Evolutionary conservation across 805 yeast species (phyloP), one percentile per base, ranked within the genome.

Genomic region (Metschnikowia peoriensis): DNA sequence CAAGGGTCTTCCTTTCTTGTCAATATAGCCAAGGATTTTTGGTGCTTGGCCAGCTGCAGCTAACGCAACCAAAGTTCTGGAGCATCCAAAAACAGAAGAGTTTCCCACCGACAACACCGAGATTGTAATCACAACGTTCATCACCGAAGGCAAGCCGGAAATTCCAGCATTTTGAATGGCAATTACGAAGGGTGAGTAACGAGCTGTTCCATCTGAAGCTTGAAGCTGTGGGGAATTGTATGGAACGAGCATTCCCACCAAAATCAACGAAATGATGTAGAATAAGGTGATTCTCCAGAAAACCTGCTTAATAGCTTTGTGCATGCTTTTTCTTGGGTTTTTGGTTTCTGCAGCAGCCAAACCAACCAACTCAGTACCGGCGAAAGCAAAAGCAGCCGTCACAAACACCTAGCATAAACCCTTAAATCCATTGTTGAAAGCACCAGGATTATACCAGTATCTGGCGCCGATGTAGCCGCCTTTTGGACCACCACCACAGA

Each of bases 41-140:
- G 92, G 92, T 41, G 84, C 87, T 60, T 81, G 78, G 7, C 89
- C 88, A 67, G 85, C 88, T 52, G 82, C 84, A 10, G 90, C 85
- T 60, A 86, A 70, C 27, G 89, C 80, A 47, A 82, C 83, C 49
- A 87, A 65, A 7, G 89, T 77, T 76, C 93, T 80, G 46, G 91
- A 85, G 55, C 85, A 80, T 17, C 85, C 88, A 65, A 78, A 87
- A 40, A 86, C 81, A 1, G 91, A 81, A 27, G 90, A 82, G 72
- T 86, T 87, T 59, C 90, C 91, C 50, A 86, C 73, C 38, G 77
- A 69, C 44, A 73, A 65, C 39, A 73, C 66, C 1, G 77, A 66
- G 12, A 73, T 65, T 48, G 73, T 62, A 12, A 73, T 74, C 22
- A 73, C 65, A 40, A 73, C 77, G 53, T 73, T 73, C 64, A 73